These are phyloP conservation scores for Mycotypha africana DNA, from an alignment of 371 early-diverging fungal genomes.

Conservation along the genomic window DNA sequence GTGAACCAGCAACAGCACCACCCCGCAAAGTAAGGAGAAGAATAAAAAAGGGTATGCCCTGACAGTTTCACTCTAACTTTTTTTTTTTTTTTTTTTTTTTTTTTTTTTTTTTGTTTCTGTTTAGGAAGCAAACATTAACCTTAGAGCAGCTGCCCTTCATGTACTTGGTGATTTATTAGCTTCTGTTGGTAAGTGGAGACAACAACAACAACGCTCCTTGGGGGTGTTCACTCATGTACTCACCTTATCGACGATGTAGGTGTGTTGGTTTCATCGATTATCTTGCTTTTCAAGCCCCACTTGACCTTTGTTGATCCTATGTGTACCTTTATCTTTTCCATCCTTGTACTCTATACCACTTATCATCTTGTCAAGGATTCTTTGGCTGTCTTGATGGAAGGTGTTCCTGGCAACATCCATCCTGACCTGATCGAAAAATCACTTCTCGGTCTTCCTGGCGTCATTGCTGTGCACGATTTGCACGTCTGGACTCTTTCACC, in stretches of 20 bases:
- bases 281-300: constrained; percentile 63
- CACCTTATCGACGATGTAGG: constrained; percentile 36
- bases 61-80: too few relatives aligned
- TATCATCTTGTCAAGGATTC: constrained; percentile 55
- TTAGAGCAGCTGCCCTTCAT: constrained; percentile 70
- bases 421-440: constrained; percentile 52
- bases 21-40: too few relatives aligned
- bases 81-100: too few relatives aligned
- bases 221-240: not conserved
- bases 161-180: constrained; percentile 84
- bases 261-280: constrained; percentile 73
- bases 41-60: too few relatives aligned
- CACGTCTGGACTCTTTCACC: constrained; percentile 71
- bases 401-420: constrained; percentile 57
- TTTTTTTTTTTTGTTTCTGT: too few relatives aligned
- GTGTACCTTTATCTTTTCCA: constrained; percentile 79
- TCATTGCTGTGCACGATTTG: constrained; percentile 60
- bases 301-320: constrained; percentile 72
- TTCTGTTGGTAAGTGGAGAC: constrained; percentile 49
- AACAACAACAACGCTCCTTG: not conserved
- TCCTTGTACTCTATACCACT: constrained; percentile 74
- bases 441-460: constrained; percentile 48
- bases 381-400: constrained; percentile 66
- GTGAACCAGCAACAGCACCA: too few relatives aligned
- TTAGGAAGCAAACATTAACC: constrained; percentile 59